Conservation (phyloP, 2,329 filamentous ascomycete species). For the Penicillium sp. region DNA sequence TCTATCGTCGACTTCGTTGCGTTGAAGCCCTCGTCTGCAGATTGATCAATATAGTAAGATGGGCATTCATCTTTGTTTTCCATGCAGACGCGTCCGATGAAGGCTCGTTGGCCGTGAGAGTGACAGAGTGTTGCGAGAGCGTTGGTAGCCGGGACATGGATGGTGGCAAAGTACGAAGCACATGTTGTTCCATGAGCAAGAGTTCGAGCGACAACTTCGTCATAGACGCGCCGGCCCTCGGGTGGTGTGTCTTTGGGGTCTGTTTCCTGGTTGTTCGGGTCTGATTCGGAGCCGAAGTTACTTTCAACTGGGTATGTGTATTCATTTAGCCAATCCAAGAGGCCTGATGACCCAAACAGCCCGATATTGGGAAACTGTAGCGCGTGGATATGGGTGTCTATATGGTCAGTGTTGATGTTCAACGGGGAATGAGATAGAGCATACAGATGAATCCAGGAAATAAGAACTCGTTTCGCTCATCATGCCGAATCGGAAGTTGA, state of each 20-base stretch:
- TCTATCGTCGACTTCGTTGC: constrained; percentile 61
- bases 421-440: background rate
- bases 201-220: constrained; percentile 73
- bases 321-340: constrained; percentile 88
- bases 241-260: constrained; percentile 25
- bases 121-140: constrained; percentile 82
- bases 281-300: constrained; percentile 56
- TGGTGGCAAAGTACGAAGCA: constrained; percentile 91
- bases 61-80: constrained; percentile 68
- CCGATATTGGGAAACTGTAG: constrained; percentile 93
- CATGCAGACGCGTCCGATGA: constrained; percentile 96
- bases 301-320: constrained; percentile 95
- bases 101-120: constrained; percentile 78
- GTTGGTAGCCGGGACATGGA: constrained; percentile 85
- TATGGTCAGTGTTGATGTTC: background rate
- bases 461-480: constrained; percentile 45
- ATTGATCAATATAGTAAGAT: constrained; percentile 73
- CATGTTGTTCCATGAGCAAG: constrained; percentile 90
- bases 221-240: constrained; percentile 60
- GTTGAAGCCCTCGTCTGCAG: constrained; percentile 56
- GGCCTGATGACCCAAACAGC: constrained; percentile 88
- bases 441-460: constrained; percentile 47
- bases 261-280: constrained; percentile 9
- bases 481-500: constrained; percentile 16
- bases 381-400: constrained; percentile 88